Conservation (phyloP, 805 yeast species). For the Candida insectalens region DNA sequence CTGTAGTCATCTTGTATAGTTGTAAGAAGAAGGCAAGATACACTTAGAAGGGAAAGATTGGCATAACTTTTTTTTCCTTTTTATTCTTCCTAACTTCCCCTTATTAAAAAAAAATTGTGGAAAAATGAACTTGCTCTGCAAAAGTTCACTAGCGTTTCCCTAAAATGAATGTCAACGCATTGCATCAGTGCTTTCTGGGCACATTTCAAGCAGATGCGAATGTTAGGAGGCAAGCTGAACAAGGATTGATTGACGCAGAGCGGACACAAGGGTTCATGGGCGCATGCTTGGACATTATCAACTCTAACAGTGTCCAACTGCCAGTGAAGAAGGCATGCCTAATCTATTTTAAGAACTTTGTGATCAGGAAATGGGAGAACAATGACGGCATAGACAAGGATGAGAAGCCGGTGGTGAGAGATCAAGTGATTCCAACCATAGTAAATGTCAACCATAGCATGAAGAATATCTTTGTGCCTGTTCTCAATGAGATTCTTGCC, state of each 20-base stretch:
- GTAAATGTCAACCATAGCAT: constrained; percentile 34
- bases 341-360: constrained; percentile 74
- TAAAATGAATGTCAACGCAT: constrained; percentile 66
- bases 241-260: constrained; percentile 48
- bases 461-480: constrained; percentile 40
- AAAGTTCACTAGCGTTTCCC: too few species aligned
- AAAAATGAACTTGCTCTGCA: too few species aligned
- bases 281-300: constrained; percentile 71
- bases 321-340: constrained; percentile 72
- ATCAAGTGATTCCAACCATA: constrained; percentile 57
- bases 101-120: too few species aligned
- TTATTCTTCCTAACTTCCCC: too few species aligned
- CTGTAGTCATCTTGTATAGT: too few species aligned
- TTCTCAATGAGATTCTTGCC: constrained; percentile 40
- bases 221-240: constrained; percentile 61
- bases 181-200: constrained; percentile 70
- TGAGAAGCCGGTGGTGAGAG: constrained; percentile 68
- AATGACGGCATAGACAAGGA: constrained; percentile 43
- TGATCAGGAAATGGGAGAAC: constrained; percentile 53
- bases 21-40: too few species aligned
- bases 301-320: constrained; percentile 39
- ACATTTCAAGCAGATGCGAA: constrained; percentile 62
- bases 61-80: too few species aligned
- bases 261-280: constrained; percentile 63
- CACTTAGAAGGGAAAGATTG: too few species aligned